Base-by-base conservation (phyloP, 371 early-diverging fungal species). In the Mucor irregularis region DNA sequence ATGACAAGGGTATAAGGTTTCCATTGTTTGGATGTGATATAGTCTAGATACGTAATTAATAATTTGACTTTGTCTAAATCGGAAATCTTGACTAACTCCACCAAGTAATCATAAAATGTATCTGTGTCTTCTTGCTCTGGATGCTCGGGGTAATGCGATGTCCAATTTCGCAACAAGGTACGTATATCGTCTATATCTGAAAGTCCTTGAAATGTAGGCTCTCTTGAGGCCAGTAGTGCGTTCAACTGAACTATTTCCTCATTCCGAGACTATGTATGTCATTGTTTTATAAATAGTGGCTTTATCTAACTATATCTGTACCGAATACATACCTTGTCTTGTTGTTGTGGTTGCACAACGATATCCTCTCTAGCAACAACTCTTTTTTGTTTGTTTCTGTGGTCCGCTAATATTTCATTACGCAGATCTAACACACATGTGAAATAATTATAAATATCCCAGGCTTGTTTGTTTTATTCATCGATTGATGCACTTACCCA, bases 51-150 rank as follows among this genome's bases (percentile, higher is more conserved):
- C 37, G 58, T 14, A 0, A 78, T 38, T 3, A 74, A 34, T 3
- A 74, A 35, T 9, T 66, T 69, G 1, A 57, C 70, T 29, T 70
- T 69, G 40, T 79, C 74, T 0, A 79, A 22, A 45, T 74, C 45
- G 24, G 58, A 56, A 14, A 34, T 35, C 8, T 52, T 45, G 0
- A 69, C 69, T 25, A 79, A 63, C 11, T 71, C 60, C 9, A 60
- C 24, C 16, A 79, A 21, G 16, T 61, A 75, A 7, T 49, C 37
- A 1, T n/a, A 26, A 8, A 78, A 56, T 4, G 57, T 64, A 5
- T 47, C 53, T 11, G 64, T 68, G 44, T 78, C 78, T 57, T 74
- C 71, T 13, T 55, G 46, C 29, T 78, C 78, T 17, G 78, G 78
- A 2, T 42, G 53, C 3, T 50, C 53, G 5, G 54, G 28, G 31